Conservation (phyloP, 306 rosid species). For the Acacia melanoxylon region DNA sequence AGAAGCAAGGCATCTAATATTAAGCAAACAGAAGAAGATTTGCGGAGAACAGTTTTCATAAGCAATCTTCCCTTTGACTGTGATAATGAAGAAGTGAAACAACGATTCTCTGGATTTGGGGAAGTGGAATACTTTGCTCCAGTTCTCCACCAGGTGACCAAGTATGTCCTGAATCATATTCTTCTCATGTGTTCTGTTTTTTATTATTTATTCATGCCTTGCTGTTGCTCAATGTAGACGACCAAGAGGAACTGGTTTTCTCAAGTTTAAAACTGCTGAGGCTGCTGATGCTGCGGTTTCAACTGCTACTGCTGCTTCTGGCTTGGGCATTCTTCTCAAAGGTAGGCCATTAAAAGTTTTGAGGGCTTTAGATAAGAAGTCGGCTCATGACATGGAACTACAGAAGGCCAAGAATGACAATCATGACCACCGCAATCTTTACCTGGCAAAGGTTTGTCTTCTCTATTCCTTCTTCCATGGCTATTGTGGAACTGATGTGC, state of each 20-base stretch:
- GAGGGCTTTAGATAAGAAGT: slow-evolving; percentile 85
- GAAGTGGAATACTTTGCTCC: slow-evolving; percentile 78
- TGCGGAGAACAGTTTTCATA: slow-evolving; percentile 79
- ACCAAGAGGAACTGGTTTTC: slow-evolving; percentile 94
- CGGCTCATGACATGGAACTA: slow-evolving; percentile 84
- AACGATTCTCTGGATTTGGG: slow-evolving; percentile 85
- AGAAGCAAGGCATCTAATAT: slow-evolving; percentile 34
- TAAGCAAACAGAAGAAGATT: slow-evolving; percentile 55
- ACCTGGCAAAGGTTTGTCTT: slow-evolving; percentile 75
- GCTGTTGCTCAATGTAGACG: slow-evolving; percentile 63
- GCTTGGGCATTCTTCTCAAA: slow-evolving; percentile 68
- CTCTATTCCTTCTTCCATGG: slow-evolving; percentile 3
- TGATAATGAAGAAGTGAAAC: slow-evolving; percentile 72
- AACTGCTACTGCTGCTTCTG: slow-evolving; percentile 62
- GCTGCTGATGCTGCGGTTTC: slow-evolving; percentile 78
- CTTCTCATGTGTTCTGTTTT: slow-evolving; percentile 13
- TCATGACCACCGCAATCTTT: slow-evolving; percentile 82
- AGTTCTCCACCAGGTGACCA: slow-evolving; percentile 85
- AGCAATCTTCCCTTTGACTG: slow-evolving; percentile 86
- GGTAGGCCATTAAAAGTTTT: slow-evolving; percentile 83
- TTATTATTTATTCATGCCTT: slow-evolving; percentile 29
- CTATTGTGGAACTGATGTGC: slow-evolving; percentile 18
- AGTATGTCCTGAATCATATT: slow-evolving; percentile 48
- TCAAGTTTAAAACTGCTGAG: slow-evolving; percentile 73
- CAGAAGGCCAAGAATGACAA: slow-evolving; percentile 68